A percentile compares a stretch with the other conserved stretches of the same genome.
Evolutionary conservation across 2,329 filamentous ascomycete species (phyloP).

Genomic region (Apiospora koreana): DNA sequence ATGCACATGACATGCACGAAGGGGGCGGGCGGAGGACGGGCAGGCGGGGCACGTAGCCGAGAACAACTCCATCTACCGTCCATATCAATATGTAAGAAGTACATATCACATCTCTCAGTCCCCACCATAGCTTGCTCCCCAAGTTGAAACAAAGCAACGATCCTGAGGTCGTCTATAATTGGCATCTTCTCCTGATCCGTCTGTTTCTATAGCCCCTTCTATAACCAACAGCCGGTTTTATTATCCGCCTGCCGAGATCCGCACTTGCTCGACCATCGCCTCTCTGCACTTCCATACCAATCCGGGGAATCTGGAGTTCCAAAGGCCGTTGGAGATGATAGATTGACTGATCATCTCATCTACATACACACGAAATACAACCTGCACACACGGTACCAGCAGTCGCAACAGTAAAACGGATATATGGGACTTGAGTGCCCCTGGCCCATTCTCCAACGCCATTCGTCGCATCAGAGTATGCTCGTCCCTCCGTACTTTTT

Average conservation of each 20-base stretch:
- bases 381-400: background rate
- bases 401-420: background rate
- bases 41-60: no score
- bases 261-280: background rate
- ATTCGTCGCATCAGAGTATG: conserved; percentile 23
- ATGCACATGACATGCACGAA: no score
- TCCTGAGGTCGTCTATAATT: background rate
- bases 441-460: conserved; percentile 18
- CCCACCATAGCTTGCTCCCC: no score
- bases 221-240: background rate
- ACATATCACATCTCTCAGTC: no score
- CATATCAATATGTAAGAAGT: no score
- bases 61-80: no score
- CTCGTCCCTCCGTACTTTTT: conserved; percentile 19
- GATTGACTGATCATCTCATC: background rate
- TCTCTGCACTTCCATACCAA: background rate
- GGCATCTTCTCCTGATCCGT: background rate
- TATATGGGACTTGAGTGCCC: background rate
- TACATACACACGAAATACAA: background rate
- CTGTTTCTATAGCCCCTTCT: background rate
- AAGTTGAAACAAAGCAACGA: background rate
- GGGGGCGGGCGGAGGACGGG: no score
- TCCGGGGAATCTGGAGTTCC: background rate
- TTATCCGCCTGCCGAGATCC: background rate
- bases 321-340: background rate